phyloP scores from a whole-genome alignment of 306 rosid genomes.

The Cucurbita maxima region DNA sequence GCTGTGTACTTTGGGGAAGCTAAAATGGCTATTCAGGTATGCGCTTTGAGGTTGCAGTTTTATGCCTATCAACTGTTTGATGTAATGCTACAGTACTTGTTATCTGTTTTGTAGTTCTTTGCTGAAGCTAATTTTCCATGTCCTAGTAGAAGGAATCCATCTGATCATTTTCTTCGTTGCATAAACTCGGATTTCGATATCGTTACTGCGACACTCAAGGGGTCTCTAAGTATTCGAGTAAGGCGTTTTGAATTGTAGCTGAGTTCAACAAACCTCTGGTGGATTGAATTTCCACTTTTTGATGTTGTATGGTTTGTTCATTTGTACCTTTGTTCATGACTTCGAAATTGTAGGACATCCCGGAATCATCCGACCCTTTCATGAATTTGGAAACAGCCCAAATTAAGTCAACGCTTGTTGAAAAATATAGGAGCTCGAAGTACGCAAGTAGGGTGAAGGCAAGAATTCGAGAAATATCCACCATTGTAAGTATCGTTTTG shows the following conservation, averaged over 20 bases:
- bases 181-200: constrained; percentile 75
- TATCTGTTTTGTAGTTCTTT: constrained; percentile 46
- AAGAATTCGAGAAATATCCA: constrained; percentile 51
- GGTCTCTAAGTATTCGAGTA: constrained; percentile 20
- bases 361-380: constrained; percentile 68
- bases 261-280: background rate
- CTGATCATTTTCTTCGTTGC: constrained; percentile 89
- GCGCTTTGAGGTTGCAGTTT: background rate
- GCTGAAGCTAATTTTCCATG: constrained; percentile 75
- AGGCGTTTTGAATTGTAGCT: background rate
- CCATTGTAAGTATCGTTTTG: constrained; percentile 32
- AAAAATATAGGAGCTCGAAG: constrained; percentile 53
- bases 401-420: constrained; percentile 63
- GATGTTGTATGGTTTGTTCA: background rate
- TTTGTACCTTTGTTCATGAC: background rate
- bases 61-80: background rate
- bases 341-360: constrained; percentile 37
- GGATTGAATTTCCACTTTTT: background rate
- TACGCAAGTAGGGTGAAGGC: constrained; percentile 41
- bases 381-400: constrained; percentile 60
- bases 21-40: constrained; percentile 53
- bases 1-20: constrained; percentile 72
- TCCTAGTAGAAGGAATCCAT: constrained; percentile 80
- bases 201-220: constrained; percentile 27
- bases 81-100: background rate